Evolutionary conservation across 371 early-diverging fungal genomes (phyloP), one percentile per base, ranked within the genome.

Genomic region (Lichtheimia ramosa): DNA sequence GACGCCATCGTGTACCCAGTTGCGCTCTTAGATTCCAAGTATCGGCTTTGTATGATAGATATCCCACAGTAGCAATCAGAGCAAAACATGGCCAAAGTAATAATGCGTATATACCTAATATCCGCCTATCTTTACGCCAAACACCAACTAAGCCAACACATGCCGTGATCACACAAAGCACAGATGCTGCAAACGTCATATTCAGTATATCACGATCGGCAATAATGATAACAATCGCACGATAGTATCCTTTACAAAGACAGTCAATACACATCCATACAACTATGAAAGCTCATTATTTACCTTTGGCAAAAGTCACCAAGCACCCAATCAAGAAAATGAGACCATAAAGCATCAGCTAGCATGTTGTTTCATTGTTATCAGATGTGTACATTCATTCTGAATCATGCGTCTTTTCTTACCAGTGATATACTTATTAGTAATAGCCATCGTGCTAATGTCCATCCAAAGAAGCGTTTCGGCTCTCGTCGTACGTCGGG

Each of bases 31-130:
- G 49, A 49, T 73, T 69, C 70, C 70, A 73, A 4, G 59, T 56
- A 20, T 61, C 56, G 10, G 59, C 63, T 41, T 69, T 70, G 28
- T 62, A 70, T 1, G 66, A 65, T 3, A 73, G 53, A 41, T 70
- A 70, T 0, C 65, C 70, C 6, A 69, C 63, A 13, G 64, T 54
- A 13, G 61, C 41, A 13, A 73, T 56, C n/a, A 70, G 25, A 3
- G 61, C 62, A 43, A 73, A 68, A 49, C 68, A 70, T 43, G 59
- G 62, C 70, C 74, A 70, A 8, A 73, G 49, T 10, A 66, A 14
- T 8, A 73, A 51, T 18, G 52, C 43, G 41, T 68, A 61, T 16
- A 64, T 51, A n/a, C 57, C 70, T 4, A 70, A 43, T 15, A 60
- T 40, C 14, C 54, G 56, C 20, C 74, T 43, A 24, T 61, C 55